Conservation (phyloP, 78 protist species). For the Dictyostelium purpureum region DNA sequence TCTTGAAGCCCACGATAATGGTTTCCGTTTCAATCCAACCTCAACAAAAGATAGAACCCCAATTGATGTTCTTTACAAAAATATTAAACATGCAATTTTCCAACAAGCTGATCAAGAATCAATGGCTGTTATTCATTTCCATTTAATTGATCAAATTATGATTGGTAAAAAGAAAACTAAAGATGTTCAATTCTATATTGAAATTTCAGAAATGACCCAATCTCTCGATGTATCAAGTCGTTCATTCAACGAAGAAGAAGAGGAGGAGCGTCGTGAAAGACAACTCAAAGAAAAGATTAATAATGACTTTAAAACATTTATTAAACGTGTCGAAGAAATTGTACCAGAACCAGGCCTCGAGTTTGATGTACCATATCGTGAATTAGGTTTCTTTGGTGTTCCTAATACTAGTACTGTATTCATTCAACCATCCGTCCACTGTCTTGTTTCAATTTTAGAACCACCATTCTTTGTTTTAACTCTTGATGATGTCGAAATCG, state of each 20-base stretch:
- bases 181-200: slow-evolving; percentile 95
- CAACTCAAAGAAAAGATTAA: slow-evolving; percentile 81
- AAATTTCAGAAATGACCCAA: slow-evolving; percentile 84
- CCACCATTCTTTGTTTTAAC: slow-evolving; percentile 92
- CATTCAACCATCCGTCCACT: slow-evolving; percentile 89
- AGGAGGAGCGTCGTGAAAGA: slow-evolving; percentile 93
- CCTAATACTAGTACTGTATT: slow-evolving; percentile 73
- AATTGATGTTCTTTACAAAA: slow-evolving; percentile 90
- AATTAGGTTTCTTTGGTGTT: slow-evolving; percentile 94
- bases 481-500: slow-evolving; percentile 94
- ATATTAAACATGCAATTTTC: slow-evolving; percentile 94
- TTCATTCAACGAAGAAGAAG: slow-evolving; percentile 87
- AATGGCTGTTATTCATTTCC: slow-evolving; percentile 93
- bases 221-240: slow-evolving; percentile 38
- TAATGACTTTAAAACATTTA: slow-evolving; percentile 79
- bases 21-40: slow-evolving; percentile 90
- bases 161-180: slow-evolving; percentile 93
- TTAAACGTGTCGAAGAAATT: slow-evolving; percentile 71
- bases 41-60: slow-evolving; percentile 42
- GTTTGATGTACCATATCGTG: slow-evolving; percentile 94
- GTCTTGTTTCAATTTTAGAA: slow-evolving; percentile 88
- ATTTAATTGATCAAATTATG: slow-evolving; percentile 92
- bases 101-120: slow-evolving; percentile 93
- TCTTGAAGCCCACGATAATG: slow-evolving; percentile 94
- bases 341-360: slow-evolving; percentile 57